A percentile compares a stretch with the other conserved stretches of the same genome.
phyloP scores from a whole-genome alignment of 2,329 filamentous ascomycete species.

The Esteya vermicola region DNA sequence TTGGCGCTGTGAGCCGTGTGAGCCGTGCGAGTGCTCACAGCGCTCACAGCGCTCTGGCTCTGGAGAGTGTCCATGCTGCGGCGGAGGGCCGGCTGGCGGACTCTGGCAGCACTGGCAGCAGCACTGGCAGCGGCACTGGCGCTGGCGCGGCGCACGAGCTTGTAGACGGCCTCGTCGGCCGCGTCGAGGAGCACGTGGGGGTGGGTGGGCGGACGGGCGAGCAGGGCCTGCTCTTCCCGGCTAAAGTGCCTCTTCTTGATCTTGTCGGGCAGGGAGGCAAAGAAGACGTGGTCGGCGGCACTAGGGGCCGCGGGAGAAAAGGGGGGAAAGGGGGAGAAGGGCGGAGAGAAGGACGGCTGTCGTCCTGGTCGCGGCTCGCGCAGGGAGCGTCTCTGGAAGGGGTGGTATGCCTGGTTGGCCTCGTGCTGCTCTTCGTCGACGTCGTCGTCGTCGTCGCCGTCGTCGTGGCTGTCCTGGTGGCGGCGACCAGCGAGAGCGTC shows the following conservation, averaged over 20 bases:
- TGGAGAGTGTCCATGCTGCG: conserved; percentile 7
- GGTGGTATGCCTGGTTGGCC: too few species aligned
- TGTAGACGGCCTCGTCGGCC: conserved; percentile 42
- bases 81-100: conserved; percentile 1
- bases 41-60: conserved; percentile 4
- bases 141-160: conserved; percentile 25
- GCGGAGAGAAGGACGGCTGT: too few species aligned
- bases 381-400: conserved; percentile 16
- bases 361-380: conserved; percentile 13
- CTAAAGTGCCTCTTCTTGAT: conserved; percentile 57
- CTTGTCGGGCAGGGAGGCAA: conserved; percentile 56
- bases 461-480: conserved; percentile 14
- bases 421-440: too few species aligned
- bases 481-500: conserved; percentile 19
- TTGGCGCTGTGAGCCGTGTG: conserved; percentile 1
- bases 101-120: conserved; percentile 12
- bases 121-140: conserved; percentile 18
- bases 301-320: not conserved
- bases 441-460: too few species aligned
- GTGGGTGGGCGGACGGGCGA: conserved; percentile 37
- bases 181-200: conserved; percentile 19
- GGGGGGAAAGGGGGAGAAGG: too few species aligned
- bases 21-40: not conserved
- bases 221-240: conserved; percentile 52
- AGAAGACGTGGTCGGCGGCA: conserved; percentile 49